Conservation (phyloP, 176 grass and related monocot species). For the Calamus simplicifolius region DNA sequence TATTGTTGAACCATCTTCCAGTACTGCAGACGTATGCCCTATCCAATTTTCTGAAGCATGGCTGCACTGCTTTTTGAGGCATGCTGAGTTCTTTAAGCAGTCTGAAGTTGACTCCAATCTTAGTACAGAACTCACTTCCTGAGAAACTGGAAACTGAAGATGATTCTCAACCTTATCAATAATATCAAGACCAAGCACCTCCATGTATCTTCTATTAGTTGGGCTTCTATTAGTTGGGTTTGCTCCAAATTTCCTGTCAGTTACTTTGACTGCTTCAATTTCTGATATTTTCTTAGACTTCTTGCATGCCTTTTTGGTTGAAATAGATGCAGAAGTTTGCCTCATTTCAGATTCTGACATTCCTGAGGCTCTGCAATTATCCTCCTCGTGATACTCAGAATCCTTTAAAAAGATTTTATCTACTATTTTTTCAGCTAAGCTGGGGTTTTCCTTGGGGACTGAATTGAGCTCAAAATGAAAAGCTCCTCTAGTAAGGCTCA, state of each 20-base stretch:
- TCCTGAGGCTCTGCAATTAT: conserved; percentile 3
- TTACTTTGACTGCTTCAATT: conserved; percentile 5
- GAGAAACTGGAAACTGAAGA: conserved; percentile 4
- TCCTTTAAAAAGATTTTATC: conserved; percentile 12
- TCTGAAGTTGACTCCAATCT: conserved; percentile 12
- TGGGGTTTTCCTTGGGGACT: conserved; percentile 17
- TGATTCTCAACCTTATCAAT: conserved; percentile 6
- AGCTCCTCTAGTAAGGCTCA: conserved; percentile 58
- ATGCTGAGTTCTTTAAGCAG: conserved; percentile 11
- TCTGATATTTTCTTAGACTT: conserved; percentile 34
- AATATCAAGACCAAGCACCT: conserved; percentile 11
- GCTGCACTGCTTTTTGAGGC: neutral
- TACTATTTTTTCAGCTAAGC: conserved; percentile 2
- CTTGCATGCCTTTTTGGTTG: conserved; percentile 31
- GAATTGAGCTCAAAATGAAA: conserved; percentile 47
- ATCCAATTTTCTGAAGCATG: neutral
- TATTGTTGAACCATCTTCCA: neutral
- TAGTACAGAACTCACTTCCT: neutral
- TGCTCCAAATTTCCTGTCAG: conserved; percentile 20
- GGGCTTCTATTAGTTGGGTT: conserved; percentile 13
- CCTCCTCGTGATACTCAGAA: neutral
- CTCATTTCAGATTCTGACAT: conserved; percentile 24
- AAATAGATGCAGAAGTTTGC: conserved; percentile 11
- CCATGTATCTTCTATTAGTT: conserved; percentile 5
- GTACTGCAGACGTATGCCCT: neutral